Conservation (phyloP, 306 rosid species). For the Hippophae tibetana region DNA sequence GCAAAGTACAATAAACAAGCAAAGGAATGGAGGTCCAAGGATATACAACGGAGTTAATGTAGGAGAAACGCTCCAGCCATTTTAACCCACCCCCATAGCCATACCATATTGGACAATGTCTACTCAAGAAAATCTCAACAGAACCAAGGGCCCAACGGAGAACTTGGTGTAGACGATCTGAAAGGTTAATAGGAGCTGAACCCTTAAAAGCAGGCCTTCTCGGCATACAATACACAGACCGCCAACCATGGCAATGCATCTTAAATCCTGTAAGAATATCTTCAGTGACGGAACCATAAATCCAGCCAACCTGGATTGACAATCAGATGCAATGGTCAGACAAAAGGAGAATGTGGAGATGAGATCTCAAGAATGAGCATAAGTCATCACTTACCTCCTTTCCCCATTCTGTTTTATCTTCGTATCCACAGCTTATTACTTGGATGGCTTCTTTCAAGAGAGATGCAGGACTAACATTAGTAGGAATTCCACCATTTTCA, state of each 20-base stretch:
- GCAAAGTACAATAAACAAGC: conserved; percentile 80
- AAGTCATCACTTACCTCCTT: conserved; percentile 56
- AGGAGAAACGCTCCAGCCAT: conserved; percentile 73
- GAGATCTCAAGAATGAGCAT: neutral
- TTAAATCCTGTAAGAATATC: conserved; percentile 98
- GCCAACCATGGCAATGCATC: conserved; percentile 99
- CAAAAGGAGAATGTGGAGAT: conserved; percentile 2
- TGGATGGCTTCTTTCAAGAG: conserved; percentile 88
- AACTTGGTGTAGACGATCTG: conserved; percentile 95
- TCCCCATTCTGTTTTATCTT: conserved; percentile 98
- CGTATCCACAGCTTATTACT: conserved; percentile 95
- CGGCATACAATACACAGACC: conserved; percentile 93
- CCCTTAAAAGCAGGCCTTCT: conserved; percentile 89
- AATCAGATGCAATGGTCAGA: conserved; percentile 7
- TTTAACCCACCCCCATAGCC: conserved; percentile 91
- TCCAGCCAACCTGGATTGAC: conserved; percentile 87
- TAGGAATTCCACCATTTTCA: conserved; percentile 79
- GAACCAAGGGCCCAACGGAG: conserved; percentile 98
- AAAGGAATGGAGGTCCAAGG: conserved; percentile 89
- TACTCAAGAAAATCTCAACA: conserved; percentile 90
- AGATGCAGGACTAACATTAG: conserved; percentile 59
- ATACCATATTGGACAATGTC: conserved; percentile 91
- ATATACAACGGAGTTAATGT: conserved; percentile 83
- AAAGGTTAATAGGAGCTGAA: conserved; percentile 90
- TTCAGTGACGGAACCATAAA: conserved; percentile 95